Evolutionary conservation across 176 grass and related monocot genomes (phyloP), one percentile per base, ranked within the genome.

Genomic region (Pharus latifolius): DNA sequence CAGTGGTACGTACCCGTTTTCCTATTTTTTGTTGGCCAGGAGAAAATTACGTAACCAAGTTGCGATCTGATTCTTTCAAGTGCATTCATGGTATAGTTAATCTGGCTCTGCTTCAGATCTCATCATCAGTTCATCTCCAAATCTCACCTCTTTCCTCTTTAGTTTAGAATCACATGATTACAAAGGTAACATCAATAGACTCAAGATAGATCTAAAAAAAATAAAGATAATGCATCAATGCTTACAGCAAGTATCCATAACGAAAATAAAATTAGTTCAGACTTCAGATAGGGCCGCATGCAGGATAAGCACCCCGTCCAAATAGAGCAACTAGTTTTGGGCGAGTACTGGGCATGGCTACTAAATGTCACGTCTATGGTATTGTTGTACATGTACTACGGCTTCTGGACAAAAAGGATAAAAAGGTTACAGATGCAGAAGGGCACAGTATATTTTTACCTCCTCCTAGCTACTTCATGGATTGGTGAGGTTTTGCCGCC

Each of bases 401-500:
- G 37, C 68, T 54, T 38, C 41, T 67, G 23, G 61, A 67, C 61
- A 46, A 13, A 74, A 40, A 29, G 14, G 10, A 63, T 67, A 27
- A 23, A 10, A 56, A 5, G 15, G 62, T 9, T 38, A 63, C 0
- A 56, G 42, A 46, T 67, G 47, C 68, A 45, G 69, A 44, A 54
- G 22, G 3, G 55, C 38, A 42, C 83, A 63, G 6, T 56, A 69
- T 56, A 48, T 16, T 18, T 11, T 49, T 10, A 40, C 43, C 10
- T 80, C 20, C 3, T 50, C 56, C 76, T 78, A 80, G 62, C 75
- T 80, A 88, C 70, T 65, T 80, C 69, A 64, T 69, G 5, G 51
- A 52, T 14, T 2, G 17, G 44, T 65, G 80, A 71, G 45, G 38
- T 10, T 80, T 65, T 0, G 64, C 27, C 7, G 32, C 18, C 51